phyloP scores from a whole-genome alignment of 306 rosid species.

The Fragaria vesca region DNA sequence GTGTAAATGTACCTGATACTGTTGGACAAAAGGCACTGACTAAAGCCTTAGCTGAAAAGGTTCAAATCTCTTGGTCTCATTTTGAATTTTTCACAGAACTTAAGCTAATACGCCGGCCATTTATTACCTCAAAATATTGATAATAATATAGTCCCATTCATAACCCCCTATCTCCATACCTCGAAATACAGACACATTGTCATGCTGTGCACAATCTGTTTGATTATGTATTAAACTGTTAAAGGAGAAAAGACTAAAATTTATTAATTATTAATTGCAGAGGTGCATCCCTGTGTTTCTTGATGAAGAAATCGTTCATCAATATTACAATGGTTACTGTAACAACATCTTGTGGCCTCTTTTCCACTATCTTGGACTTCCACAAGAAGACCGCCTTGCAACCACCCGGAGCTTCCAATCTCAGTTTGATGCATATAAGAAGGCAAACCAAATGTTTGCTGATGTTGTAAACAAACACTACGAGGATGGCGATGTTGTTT shows the following conservation, averaged over 20 bases:
- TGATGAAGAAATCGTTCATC: slow-evolving; percentile 87
- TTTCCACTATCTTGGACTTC: slow-evolving; percentile 91
- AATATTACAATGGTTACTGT: slow-evolving; percentile 95
- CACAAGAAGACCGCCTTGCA: slow-evolving; percentile 96
- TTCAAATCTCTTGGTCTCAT: slow-evolving; percentile 31
- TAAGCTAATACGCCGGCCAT: slow-evolving; percentile 7
- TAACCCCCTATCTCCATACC: background rate
- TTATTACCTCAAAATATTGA: slow-evolving; percentile 4
- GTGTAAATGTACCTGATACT: slow-evolving; percentile 90
- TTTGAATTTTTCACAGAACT: slow-evolving; percentile 23
- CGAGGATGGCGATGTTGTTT: slow-evolving; percentile 90
- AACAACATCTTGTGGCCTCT: slow-evolving; percentile 98
- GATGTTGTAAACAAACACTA: slow-evolving; percentile 82
- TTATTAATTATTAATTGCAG: slow-evolving; percentile 44
- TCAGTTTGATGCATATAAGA: slow-evolving; percentile 92
- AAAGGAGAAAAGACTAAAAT: background rate
- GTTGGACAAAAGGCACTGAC: slow-evolving; percentile 68
- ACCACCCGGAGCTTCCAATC: slow-evolving; percentile 93
- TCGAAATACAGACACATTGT: background rate
- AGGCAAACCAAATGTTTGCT: slow-evolving; percentile 91
- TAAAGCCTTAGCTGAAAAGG: slow-evolving; percentile 93
- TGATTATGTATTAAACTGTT: background rate
- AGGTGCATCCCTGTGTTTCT: slow-evolving; percentile 93
- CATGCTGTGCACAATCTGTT: background rate
- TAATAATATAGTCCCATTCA: slow-evolving; percentile 10